These are phyloP conservation scores for Phytophthora boehmeriae DNA, from an alignment of 352 stramenopile genomes.

Conservation along the genomic window DNA sequence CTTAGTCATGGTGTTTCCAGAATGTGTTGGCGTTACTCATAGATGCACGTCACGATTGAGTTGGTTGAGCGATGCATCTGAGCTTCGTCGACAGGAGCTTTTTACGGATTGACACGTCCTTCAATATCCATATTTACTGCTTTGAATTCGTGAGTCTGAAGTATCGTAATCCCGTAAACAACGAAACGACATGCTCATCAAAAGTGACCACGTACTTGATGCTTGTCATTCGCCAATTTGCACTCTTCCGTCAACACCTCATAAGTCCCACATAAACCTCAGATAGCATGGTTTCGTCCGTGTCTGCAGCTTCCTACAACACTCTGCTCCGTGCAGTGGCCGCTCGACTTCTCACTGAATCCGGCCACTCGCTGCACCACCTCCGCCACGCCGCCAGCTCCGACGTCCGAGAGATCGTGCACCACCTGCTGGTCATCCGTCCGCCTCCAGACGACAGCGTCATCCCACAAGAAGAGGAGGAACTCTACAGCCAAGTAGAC, in stretches of 20 bases:
- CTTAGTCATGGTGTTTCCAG: no score
- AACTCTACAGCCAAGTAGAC: conserved; percentile 45
- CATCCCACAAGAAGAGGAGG: conserved; percentile 33
- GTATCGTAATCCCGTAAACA: no score
- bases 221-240: conserved; percentile 27
- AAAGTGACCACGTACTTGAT: no score
- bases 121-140: no score
- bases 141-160: no score
- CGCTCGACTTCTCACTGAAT: conserved; percentile 41
- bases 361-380: conserved; percentile 44
- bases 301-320: conserved; percentile 34
- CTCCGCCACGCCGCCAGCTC: conserved; percentile 38
- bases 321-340: conserved; percentile 33
- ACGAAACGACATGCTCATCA: no score
- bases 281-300: conserved; percentile 25
- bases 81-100: no score
- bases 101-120: no score
- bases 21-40: no score
- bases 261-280: conserved; percentile 7
- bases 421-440: conserved; percentile 56
- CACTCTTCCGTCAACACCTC: conserved; percentile 4
- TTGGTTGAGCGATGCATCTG: no score
- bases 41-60: no score
- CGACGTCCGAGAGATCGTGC: conserved; percentile 56
- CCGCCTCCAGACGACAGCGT: conserved; percentile 35